Conservation (phyloP, 768 basidiomycete species). For the Rhizopogon vinicolor region DNA sequence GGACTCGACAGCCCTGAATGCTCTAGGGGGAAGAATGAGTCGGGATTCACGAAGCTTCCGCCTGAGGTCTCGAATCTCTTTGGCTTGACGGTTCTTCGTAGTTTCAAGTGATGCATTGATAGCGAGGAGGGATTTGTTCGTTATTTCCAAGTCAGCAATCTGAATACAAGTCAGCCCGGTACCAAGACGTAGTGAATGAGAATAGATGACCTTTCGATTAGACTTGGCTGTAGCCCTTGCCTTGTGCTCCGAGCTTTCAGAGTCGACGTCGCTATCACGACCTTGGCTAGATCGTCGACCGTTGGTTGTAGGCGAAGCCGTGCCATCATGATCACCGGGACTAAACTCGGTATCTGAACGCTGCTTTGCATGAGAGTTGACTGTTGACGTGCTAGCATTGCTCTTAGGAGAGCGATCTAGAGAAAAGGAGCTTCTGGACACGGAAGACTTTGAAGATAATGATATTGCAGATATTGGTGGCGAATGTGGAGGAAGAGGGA, state of each 20-base stretch:
- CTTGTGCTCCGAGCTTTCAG: conserved; percentile 40
- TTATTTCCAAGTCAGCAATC: conserved; percentile 93
- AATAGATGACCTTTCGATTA: conserved; percentile 67
- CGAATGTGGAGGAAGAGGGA: conserved; percentile 65
- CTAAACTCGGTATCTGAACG: conserved; percentile 17
- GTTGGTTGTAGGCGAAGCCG: conserved; percentile 16
- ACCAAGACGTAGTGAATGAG: not conserved
- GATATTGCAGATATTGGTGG: conserved; percentile 70
- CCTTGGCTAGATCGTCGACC: conserved; percentile 14
- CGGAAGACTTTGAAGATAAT: conserved; percentile 73
- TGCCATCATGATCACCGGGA: conserved; percentile 12
- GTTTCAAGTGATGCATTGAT: conserved; percentile 84
- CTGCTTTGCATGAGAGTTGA: conserved; percentile 39
- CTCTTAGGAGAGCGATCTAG: conserved; percentile 33
- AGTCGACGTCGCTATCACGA: conserved; percentile 30
- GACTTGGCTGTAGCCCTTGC: conserved; percentile 74
- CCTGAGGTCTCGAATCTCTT: conserved; percentile 81
- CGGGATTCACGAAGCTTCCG: conserved; percentile 80
- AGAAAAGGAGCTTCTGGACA: conserved; percentile 49
- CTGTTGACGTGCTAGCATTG: conserved; percentile 32
- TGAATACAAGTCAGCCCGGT: conserved; percentile 23
- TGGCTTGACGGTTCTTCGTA: conserved; percentile 72
- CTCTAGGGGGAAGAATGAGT: conserved; percentile 66
- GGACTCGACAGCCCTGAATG: conserved; percentile 54
- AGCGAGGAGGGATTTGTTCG: conserved; percentile 77